Evolutionary conservation across 805 yeast species (phyloP), one percentile per base, ranked within the genome.

Genomic region (Cyberlindnera samutprakarnensis): DNA sequence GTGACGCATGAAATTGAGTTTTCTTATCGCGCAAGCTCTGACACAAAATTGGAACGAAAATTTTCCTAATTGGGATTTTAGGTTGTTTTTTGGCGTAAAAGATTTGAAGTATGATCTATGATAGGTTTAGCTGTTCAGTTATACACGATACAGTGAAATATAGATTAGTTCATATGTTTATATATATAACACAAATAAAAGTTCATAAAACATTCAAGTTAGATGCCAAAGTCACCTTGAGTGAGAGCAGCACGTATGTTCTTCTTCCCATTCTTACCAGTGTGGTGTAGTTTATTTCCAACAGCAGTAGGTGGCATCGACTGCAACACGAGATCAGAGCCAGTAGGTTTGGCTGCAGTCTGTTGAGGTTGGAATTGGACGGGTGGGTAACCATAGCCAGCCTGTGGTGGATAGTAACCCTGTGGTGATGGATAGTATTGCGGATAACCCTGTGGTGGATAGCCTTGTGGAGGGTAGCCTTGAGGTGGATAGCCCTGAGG

Each of bases 191-290:
- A 19, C 21, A 19, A 19, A 19, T 19, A 7, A 19, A 8, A 19
- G 7, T 19, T 19, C 21, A 19, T 19, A 8, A 10, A 18, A 18
- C 21, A 27, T 18, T 14, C 17, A 11, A 18, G 12, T 18, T 17
- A 79, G 23, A 81, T 78, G 28, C 90, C 90, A 57, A 79, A 81
- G 33, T 68, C 68, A 19, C 81, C 82, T 35, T 71, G 74, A 46
- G 72, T 70, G 30, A 81, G 65, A 2, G 84, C 83, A 31, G 74
- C 68, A 44, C 86, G 66, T 27, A 81, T 62, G 32, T 68, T 64
- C 25, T 72, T 78, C 45, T 77, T 74, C 43, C 72, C 72, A 31
- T 58, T 53, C 29, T 51, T 48, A 10, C 49, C 43, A 18, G 47
- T 51, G 42, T 69, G 75, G 28, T 44, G 51, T 7, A 68, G 43